These are phyloP conservation scores for Sedum album DNA, from an alignment of 164 flowering plant species.

Conservation along the genomic window DNA sequence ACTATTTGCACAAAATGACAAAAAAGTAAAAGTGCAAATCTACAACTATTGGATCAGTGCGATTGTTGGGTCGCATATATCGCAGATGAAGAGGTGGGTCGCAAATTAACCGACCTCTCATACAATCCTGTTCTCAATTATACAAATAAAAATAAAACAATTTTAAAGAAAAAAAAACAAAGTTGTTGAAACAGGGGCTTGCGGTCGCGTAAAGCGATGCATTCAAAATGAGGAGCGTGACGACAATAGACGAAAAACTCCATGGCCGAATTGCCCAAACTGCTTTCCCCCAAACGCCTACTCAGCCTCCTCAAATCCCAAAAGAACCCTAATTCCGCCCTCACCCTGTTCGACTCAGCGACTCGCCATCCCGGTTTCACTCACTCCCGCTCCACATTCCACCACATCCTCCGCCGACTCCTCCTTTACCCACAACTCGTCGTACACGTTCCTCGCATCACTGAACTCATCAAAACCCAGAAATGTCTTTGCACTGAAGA, in stretches of 20 bases:
- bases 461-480: constrained; percentile 39
- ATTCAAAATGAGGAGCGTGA: background rate
- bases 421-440: constrained; percentile 24
- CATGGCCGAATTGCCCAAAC: constrained; percentile 27
- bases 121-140: too few species aligned
- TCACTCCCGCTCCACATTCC: constrained; percentile 42
- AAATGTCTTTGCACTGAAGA: constrained; percentile 54
- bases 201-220: too few species aligned
- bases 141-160: too few species aligned
- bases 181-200: too few species aligned
- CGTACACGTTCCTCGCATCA: constrained; percentile 33
- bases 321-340: constrained; percentile 38
- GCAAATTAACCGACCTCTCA: too few species aligned
- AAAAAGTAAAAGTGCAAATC: too few species aligned
- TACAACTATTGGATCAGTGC: too few species aligned
- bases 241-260: too few species aligned
- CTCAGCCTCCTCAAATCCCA: constrained; percentile 52
- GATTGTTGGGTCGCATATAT: too few species aligned
- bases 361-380: constrained; percentile 27
- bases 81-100: too few species aligned
- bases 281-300: constrained; percentile 34
- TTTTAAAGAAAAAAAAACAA: too few species aligned
- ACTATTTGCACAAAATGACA: too few species aligned
- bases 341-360: constrained; percentile 59
- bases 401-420: constrained; percentile 57